Conservation (phyloP, 495 filamentous ascomycete genomes). For the Xeromyces bisporus region DNA sequence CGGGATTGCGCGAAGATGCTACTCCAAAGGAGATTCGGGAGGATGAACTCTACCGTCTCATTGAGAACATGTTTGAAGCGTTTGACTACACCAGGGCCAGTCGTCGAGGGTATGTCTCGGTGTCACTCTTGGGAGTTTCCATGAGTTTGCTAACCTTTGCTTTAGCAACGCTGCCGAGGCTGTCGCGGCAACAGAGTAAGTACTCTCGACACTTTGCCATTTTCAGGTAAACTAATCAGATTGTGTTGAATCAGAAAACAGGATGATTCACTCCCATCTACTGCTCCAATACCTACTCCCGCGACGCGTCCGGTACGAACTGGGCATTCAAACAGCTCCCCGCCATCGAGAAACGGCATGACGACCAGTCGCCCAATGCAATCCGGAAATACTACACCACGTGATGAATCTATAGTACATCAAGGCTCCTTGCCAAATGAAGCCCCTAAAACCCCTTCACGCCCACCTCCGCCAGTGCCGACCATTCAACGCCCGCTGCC, state of each 20-base stretch:
- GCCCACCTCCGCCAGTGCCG: slow-evolving; percentile 23
- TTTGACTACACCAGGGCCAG: slow-evolving; percentile 81
- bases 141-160: slow-evolving; percentile 2
- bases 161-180: slow-evolving; percentile 26
- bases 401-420: slow-evolving; percentile 16
- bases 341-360: slow-evolving; percentile 15
- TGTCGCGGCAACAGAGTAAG: slow-evolving; percentile 21
- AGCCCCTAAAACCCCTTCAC: slow-evolving; percentile 12
- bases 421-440: slow-evolving; percentile 10
- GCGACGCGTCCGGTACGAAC: slow-evolving; percentile 20
- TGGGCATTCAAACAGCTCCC: slow-evolving; percentile 15
- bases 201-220: no score
- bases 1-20: slow-evolving; percentile 80
- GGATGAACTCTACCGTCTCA: slow-evolving; percentile 85
- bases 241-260: no score
- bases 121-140: background rate
- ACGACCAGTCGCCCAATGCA: slow-evolving; percentile 9
- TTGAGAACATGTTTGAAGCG: slow-evolving; percentile 85
- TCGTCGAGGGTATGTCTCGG: slow-evolving; percentile 39
- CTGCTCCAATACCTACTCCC: slow-evolving; percentile 8
- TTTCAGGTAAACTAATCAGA: no score
- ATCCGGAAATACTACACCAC: slow-evolving; percentile 12
- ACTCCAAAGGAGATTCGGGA: slow-evolving; percentile 89
- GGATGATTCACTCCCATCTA: slow-evolving; percentile 22
- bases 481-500: background rate